Base-by-base conservation (phyloP, 371 early-diverging fungal genomes). In the Polyrhizophydium stewartii region DNA sequence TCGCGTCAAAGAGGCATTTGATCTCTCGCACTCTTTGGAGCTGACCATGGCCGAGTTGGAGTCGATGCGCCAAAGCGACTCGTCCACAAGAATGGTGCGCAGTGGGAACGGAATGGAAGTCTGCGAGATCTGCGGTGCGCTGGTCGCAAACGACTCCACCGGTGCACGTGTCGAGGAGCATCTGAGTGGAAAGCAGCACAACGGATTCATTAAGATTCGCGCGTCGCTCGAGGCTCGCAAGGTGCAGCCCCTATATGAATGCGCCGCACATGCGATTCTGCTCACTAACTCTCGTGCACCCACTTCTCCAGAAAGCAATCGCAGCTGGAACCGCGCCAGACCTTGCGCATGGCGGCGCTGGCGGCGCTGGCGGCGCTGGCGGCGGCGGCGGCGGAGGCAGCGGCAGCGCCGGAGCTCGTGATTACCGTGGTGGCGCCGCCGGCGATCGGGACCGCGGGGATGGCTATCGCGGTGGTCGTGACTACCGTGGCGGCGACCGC, bases 61-160 rank as follows among this genome's bases (percentile, higher is more conserved):
- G 22, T 16, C 3, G 7, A 3, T 47, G 28, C 49, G 16, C 28
- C 49, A 47, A 47, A 47, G 10, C 28, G 49, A 47, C 28, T 16
- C 22, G n/a, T 17, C 43, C n/a, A n/a, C n/a, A n/a, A n/a, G n/a
- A n/a, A n/a, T n/a, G n/a, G n/a, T n/a, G n/a, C n/a, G n/a, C n/a
- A n/a, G n/a, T 17, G 56, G 40, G 7, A 47, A 47, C 7, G 28
- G 7, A 37, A 87, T 91, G 84, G 87, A 89, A 64, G 91, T 93
- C 46, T 94, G 94, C 72, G 86, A 88, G 63, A 89, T 93, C 27
- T 94, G 94, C 73, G 93, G 92, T 41, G 92, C 92, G 19, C 87
- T 92, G 62, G 76, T 94, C 61, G 92, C 92, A 53, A 88, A 89
- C 55, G 87, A 90, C 68, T 91, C 91, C 60, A 86, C 88, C 37